These are phyloP conservation scores for Cudoniella acicularis DNA, from an alignment of 495 filamentous ascomycete genomes.

Conservation along the genomic window DNA sequence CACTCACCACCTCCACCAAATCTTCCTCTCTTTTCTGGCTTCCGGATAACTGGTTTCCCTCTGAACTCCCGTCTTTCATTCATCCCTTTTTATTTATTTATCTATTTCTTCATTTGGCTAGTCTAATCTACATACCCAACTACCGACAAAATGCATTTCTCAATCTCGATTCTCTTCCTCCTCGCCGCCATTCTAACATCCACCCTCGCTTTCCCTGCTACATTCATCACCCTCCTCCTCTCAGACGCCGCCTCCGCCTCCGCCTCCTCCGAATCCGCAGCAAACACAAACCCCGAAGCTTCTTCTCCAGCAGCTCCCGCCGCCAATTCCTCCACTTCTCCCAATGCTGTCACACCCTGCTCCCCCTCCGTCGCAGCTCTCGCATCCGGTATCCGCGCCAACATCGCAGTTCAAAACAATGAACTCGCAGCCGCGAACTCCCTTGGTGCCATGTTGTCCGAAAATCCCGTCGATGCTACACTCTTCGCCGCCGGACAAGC, in stretches of 20 bases:
- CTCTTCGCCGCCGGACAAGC: constrained; percentile 7
- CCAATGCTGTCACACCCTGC: constrained; percentile 1
- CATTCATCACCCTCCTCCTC: neutral
- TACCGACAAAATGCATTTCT: constrained; percentile 4
- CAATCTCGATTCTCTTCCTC: neutral
- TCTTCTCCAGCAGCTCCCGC: neutral
- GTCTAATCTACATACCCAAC: neutral
- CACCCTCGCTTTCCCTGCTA: neutral
- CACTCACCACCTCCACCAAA: too few species aligned
- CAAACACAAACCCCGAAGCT: neutral
- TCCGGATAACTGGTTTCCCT: neutral
- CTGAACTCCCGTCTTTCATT: constrained; percentile 1
- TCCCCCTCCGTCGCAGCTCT: constrained; percentile 6
- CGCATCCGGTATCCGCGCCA: constrained; percentile 10
- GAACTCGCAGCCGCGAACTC: constrained; percentile 10
- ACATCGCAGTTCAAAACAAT: constrained; percentile 18
- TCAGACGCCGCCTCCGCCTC: neutral
- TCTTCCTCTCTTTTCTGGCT: neutral
- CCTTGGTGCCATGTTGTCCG: constrained; percentile 5
- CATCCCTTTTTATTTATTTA: neutral
- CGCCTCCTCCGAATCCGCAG: neutral
- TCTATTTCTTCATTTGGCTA: too few species aligned
- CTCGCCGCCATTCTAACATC: neutral
- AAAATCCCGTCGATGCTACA: constrained; percentile 11
- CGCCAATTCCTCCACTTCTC: neutral